Evolutionary conservation across 2,329 filamentous ascomycete genomes (phyloP), one percentile per base, ranked within the genome.

Genomic region (Diplodia seriata): DNA sequence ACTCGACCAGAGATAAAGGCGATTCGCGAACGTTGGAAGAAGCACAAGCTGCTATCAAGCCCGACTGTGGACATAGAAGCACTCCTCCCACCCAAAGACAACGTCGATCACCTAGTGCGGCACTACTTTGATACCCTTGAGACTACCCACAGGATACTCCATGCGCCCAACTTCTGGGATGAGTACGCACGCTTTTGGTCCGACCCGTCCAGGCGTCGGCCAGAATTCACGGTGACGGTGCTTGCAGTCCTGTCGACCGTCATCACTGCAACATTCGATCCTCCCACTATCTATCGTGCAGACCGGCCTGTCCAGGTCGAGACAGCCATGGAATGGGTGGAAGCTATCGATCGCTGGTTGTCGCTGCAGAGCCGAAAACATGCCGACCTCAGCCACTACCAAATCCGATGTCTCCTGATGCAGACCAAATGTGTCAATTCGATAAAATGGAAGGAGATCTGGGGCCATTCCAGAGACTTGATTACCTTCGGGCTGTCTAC

Each of bases 381-480:
- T 18, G 80, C 85, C 3, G 83, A 83, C 2, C 76, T 85, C 1
- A 76, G 74, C 2, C 79, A 83, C 68, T 81, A 86, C 50, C 85
- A 86, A 40, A 76, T 86, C 3, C 80, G 83, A 15, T 84, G 85
- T 64, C 75, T 88, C 26, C 73, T 85, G 12, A 74, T 85, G 6
- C 76, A 86, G 7, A 83, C 85, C 0, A 84, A 82, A 67, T 81
- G 84, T 49, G 78, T 78, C 3, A 84, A 84, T 67, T 82, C 80
- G n/a, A 79, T 85, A 68, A 85, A 84, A 68, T 76, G 82, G 66
- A 87, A 87, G 72, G 81, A 85, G 68, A 81, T 83, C 18, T 87
- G 85, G 85, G 76, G 84, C 7, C 76, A 81, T 2, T 80, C 82
- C 0, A 84, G 84, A 2, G 82, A 81, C n/a, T 70, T 87, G 12